phyloP scores from a whole-genome alignment of 2,329 filamentous ascomycete genomes.

The Cordyceps militaris region DNA sequence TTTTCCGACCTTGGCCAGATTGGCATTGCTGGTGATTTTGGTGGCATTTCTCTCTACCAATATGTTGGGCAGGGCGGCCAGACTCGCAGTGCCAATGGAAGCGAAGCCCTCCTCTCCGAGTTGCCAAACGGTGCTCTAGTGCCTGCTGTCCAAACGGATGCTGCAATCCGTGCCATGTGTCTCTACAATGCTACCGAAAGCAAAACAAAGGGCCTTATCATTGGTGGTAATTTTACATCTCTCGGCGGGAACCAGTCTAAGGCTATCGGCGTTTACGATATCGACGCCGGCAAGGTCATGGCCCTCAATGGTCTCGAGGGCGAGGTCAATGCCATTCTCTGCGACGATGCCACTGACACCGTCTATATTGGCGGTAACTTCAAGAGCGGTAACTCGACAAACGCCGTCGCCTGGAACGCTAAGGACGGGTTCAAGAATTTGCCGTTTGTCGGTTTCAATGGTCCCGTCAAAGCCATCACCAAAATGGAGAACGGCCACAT shows the following conservation, averaged over 20 bases:
- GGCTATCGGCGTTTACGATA: conserved; percentile 75
- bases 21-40: conserved; percentile 81
- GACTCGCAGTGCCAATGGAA: conserved; percentile 64
- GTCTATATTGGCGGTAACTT: conserved; percentile 92
- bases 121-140: conserved; percentile 82
- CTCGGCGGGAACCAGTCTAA: conserved; percentile 68
- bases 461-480: conserved; percentile 77
- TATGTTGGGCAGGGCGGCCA: conserved; percentile 72
- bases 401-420: conserved; percentile 76
- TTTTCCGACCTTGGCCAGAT: conserved; percentile 72
- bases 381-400: conserved; percentile 70
- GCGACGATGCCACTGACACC: conserved; percentile 67
- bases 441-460: conserved; percentile 91
- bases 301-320: conserved; percentile 77
- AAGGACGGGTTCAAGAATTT: conserved; percentile 67
- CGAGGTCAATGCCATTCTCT: conserved; percentile 73
- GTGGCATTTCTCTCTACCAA: conserved; percentile 83
- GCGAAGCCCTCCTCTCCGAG: conserved; percentile 69
- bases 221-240: conserved; percentile 95
- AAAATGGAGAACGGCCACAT: conserved; percentile 77
- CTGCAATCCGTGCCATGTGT: conserved; percentile 84
- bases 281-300: conserved; percentile 60
- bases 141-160: conserved; percentile 69
- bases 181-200: conserved; percentile 62
- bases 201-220: conserved; percentile 63